Conservation (phyloP, 805 yeast species). For the Metschnikowia henanensis region DNA sequence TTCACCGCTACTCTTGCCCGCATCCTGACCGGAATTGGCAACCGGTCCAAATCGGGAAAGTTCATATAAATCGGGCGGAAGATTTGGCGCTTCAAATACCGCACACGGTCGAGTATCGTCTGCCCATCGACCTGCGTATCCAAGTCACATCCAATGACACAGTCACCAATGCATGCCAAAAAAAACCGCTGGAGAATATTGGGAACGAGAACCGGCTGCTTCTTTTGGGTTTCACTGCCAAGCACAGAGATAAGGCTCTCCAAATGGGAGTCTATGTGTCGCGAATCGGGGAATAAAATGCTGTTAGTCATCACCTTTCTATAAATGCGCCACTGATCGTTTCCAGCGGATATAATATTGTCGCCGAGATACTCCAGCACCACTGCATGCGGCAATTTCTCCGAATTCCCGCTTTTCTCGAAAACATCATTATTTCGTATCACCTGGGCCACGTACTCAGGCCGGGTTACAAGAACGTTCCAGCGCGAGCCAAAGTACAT, state of each 20-base stretch:
- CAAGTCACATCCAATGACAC: conserved; percentile 51
- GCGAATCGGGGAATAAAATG: conserved; percentile 48
- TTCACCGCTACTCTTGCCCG: conserved; percentile 40
- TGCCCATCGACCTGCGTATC: conserved; percentile 33
- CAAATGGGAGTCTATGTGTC: conserved; percentile 41
- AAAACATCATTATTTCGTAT: conserved; percentile 50
- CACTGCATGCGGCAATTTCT: conserved; percentile 56
- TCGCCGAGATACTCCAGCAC: conserved; percentile 58
- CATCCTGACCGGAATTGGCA: conserved; percentile 49
- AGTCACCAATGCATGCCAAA: conserved; percentile 50
- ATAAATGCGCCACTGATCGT: conserved; percentile 49
- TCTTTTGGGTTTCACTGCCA: conserved; percentile 16
- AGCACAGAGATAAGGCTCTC: conserved; percentile 27
- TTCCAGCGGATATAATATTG: conserved; percentile 60
- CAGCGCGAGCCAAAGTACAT: conserved; percentile 61
- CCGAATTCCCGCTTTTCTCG: conserved; percentile 61
- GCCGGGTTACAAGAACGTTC: conserved; percentile 55
- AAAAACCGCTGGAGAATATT: conserved; percentile 48
- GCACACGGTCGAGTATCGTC: conserved; percentile 41
- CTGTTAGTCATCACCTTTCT: conserved; percentile 46
- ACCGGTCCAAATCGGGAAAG: conserved; percentile 52
- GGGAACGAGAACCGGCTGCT: conserved; percentile 17
- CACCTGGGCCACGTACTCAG: conserved; percentile 45
- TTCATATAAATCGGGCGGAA: conserved; percentile 54
- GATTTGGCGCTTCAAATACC: conserved; percentile 48